phyloP scores from a whole-genome alignment of 2,329 filamentous ascomycete genomes.

The Leptographium galeiforme region DNA sequence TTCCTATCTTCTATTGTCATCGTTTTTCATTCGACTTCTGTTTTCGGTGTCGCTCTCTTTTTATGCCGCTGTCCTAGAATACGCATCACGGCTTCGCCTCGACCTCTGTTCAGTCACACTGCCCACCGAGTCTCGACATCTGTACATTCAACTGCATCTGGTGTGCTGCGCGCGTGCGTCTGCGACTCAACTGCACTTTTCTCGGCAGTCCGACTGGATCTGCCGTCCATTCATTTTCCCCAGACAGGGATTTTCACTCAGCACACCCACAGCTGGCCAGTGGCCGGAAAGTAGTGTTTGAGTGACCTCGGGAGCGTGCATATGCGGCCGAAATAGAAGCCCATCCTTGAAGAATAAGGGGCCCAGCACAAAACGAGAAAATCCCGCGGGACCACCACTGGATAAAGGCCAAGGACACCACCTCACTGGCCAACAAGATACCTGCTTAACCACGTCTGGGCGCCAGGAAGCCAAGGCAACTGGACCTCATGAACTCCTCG shows the following conservation, averaged over 20 bases:
- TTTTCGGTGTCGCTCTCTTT: background rate
- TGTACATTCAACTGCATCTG: no score
- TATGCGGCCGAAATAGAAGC: background rate
- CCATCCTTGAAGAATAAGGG: background rate
- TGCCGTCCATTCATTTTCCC: no score
- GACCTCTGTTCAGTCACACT: background rate
- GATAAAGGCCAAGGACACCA: background rate
- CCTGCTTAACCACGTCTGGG: background rate
- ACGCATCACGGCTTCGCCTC: background rate
- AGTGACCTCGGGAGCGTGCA: background rate
- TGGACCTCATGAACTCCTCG: conserved; percentile 36
- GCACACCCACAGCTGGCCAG: no score
- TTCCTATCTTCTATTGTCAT: background rate
- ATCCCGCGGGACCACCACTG: background rate
- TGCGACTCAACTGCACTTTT: no score
- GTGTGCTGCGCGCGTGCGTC: no score
- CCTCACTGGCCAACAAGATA: background rate
- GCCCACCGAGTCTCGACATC: no score
- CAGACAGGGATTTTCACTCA: no score
- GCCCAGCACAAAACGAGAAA: background rate
- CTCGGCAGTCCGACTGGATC: no score
- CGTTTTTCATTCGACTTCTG: background rate
- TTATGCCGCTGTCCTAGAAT: background rate
- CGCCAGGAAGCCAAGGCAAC: conserved; percentile 11
- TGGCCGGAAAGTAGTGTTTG: no score